phyloP scores from a whole-genome alignment of 1,139 yeast genomes.

The Candida neerlandica region DNA sequence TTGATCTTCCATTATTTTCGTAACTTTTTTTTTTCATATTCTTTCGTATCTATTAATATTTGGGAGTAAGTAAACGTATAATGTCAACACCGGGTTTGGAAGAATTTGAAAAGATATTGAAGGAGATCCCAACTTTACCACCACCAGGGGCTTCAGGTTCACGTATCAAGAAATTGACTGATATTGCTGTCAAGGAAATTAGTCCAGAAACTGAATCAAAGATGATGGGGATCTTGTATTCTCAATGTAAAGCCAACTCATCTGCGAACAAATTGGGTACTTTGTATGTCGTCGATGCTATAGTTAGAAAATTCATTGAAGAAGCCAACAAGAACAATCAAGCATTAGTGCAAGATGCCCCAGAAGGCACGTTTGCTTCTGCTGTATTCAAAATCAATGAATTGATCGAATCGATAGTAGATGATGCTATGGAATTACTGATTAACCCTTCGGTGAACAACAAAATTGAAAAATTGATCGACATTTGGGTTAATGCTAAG shows the following conservation, averaged over 20 bases:
- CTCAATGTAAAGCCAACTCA: conserved; percentile 75
- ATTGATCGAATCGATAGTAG: conserved; percentile 58
- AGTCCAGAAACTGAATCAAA: conserved; percentile 50
- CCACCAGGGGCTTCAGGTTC: conserved; percentile 96
- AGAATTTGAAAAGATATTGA: conserved; percentile 70
- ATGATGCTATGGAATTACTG: conserved; percentile 59
- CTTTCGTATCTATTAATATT: neutral
- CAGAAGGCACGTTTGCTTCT: conserved; percentile 74
- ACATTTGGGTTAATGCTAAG: conserved; percentile 88
- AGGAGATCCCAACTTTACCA: conserved; percentile 73
- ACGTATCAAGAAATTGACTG: conserved; percentile 84
- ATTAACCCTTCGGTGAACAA: conserved; percentile 56
- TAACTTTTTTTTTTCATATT: neutral
- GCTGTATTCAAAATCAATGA: conserved; percentile 66
- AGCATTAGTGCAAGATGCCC: conserved; percentile 47
- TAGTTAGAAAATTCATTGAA: conserved; percentile 83
- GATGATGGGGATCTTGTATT: conserved; percentile 59
- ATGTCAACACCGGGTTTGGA: conserved; percentile 34
- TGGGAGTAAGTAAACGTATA: neutral
- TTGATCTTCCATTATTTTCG: neutral
- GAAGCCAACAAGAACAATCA: conserved; percentile 63
- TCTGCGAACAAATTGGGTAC: conserved; percentile 87
- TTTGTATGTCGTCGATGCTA: conserved; percentile 87
- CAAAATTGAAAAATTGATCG: conserved; percentile 80
- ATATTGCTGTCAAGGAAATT: conserved; percentile 70